These are phyloP conservation scores for Hericium erinaceus DNA, from an alignment of 768 basidiomycete species.

Conservation along the genomic window DNA sequence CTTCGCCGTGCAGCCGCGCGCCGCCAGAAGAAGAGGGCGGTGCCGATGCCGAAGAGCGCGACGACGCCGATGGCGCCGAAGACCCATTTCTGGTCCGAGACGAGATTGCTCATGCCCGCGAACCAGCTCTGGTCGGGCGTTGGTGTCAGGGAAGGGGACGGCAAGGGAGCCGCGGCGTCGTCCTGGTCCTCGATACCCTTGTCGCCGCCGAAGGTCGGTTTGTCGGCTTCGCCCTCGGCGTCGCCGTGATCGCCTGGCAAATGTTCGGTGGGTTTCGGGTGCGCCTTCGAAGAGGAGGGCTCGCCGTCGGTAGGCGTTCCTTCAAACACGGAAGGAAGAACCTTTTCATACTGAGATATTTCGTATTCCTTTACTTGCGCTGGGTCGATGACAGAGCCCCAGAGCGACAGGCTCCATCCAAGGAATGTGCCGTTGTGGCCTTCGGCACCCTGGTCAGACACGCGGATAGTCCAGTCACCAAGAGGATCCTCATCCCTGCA, in stretches of 20 bases:
- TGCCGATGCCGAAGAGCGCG: conserved; percentile 58
- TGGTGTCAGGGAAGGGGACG: conserved; percentile 31
- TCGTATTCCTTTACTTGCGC: conserved; percentile 52
- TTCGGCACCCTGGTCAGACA: conserved; percentile 69
- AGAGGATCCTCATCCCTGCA: conserved; percentile 86
- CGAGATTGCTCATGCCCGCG: conserved; percentile 62
- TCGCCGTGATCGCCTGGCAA: conserved; percentile 82
- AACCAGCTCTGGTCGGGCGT: conserved; percentile 83
- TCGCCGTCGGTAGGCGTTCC: conserved; percentile 19
- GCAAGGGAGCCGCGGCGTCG: conserved; percentile 18
- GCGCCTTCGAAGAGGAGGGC: conserved; percentile 43
- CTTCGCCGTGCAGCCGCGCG: conserved; percentile 37
- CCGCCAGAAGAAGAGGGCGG: conserved; percentile 74
- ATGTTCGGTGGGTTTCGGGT: conserved; percentile 78
- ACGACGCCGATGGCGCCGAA: conserved; percentile 80
- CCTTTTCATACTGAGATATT: conserved; percentile 44
- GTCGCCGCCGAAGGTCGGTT: conserved; percentile 48
- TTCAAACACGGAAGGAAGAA: conserved; percentile 32
- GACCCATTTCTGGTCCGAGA: conserved; percentile 80
- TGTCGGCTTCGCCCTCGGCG: conserved; percentile 70
- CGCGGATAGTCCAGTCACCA: conserved; percentile 84
- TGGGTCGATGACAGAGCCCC: conserved; percentile 81
- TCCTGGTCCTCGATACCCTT: conserved; percentile 6
- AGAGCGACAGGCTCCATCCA: conserved; percentile 88
- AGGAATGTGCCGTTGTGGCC: conserved; percentile 57